phyloP scores from a whole-genome alignment of 2,329 filamentous ascomycete genomes.

The Aspergillus quadricinctus region DNA sequence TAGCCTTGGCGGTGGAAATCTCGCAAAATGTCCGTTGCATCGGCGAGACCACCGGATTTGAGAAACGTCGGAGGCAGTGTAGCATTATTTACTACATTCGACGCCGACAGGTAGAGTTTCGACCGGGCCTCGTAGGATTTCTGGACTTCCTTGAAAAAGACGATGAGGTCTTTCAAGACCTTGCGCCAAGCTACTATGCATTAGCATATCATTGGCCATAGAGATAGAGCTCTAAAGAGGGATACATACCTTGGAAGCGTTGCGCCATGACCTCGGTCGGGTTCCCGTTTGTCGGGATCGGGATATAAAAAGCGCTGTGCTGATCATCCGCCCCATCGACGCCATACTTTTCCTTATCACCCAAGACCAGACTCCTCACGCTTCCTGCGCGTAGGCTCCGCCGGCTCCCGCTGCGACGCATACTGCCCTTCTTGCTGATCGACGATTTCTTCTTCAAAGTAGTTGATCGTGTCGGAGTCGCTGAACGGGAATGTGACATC shows the following conservation, averaged over 20 bases:
- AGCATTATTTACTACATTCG: conserved; percentile 79
- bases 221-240: background rate
- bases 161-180: conserved; percentile 86
- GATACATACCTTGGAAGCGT: conserved; percentile 75
- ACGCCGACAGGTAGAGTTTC: conserved; percentile 77
- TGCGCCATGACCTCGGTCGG: conserved; percentile 84
- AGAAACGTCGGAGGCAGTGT: conserved; percentile 71
- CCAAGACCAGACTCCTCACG: conserved; percentile 72
- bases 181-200: conserved; percentile 75
- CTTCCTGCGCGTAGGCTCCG: conserved; percentile 81
- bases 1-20: conserved; percentile 79
- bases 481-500: conserved; percentile 39
- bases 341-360: conserved; percentile 53
- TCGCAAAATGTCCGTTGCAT: conserved; percentile 75
- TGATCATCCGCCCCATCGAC: conserved; percentile 53
- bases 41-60: conserved; percentile 75
- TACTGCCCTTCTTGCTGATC: conserved; percentile 65
- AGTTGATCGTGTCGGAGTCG: conserved; percentile 51
- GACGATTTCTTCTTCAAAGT: conserved; percentile 89
- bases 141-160: conserved; percentile 91
- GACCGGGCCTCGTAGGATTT: conserved; percentile 79
- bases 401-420: conserved; percentile 75
- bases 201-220: conserved; percentile 10
- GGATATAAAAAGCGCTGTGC: conserved; percentile 83
- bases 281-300: conserved; percentile 79